Percentiles rank a stretch among this genome's conserved stretches.
Conservation (phyloP, 345 rosid genomes). For the Melastoma malabathricum region DNA sequence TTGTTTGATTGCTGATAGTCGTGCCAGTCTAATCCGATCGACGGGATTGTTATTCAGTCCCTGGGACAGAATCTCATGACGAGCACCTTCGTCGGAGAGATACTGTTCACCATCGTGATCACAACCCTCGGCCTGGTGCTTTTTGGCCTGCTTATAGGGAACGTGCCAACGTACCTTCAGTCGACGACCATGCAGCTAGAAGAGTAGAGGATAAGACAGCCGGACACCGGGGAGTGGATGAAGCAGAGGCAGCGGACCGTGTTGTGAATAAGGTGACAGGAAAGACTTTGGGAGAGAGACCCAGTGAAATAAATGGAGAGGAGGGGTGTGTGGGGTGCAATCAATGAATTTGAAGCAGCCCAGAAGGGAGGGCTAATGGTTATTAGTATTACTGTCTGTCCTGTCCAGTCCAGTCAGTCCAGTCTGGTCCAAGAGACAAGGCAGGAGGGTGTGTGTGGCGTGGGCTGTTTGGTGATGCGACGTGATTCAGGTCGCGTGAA, state of each 20-base stretch:
- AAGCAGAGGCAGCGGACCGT: slow-evolving; percentile 42
- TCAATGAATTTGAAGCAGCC: too few relatives aligned
- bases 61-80: slow-evolving; percentile 36
- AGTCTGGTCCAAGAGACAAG: too few relatives aligned
- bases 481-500: too few relatives aligned
- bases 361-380: too few relatives aligned
- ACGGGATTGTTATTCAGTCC: slow-evolving; percentile 15
- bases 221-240: slow-evolving; percentile 57
- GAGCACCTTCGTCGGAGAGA: slow-evolving; percentile 31
- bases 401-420: too few relatives aligned
- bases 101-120: slow-evolving; percentile 21
- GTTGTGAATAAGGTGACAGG: too few relatives aligned
- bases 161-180: slow-evolving; percentile 43
- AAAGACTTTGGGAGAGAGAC: too few relatives aligned
- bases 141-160: slow-evolving; percentile 39
- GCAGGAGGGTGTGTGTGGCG: too few relatives aligned
- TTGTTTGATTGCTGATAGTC: background rate
- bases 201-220: slow-evolving; percentile 41
- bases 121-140: slow-evolving; percentile 30
- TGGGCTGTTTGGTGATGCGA: too few relatives aligned
- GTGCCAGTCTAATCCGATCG: background rate
- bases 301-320: too few relatives aligned
- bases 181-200: slow-evolving; percentile 34
- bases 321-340: too few relatives aligned
- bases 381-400: too few relatives aligned